Evolutionary conservation across 208 protist species (phyloP).

Genomic region (Leishmania lainsoni): DNA sequence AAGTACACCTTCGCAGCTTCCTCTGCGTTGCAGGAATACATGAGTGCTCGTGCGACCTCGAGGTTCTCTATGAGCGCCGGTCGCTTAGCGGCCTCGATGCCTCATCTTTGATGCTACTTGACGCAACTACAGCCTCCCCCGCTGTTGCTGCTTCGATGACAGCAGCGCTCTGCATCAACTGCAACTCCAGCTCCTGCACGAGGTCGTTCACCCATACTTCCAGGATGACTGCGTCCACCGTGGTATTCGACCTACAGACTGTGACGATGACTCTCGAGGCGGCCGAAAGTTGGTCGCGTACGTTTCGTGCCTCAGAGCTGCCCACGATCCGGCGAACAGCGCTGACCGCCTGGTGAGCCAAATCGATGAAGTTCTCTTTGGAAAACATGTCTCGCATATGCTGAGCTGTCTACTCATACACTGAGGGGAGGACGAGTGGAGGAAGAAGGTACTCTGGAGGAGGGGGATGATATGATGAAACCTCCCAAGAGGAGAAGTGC

Average conservation of each 20-base stretch:
- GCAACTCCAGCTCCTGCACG: conserved; percentile 25
- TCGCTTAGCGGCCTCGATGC: conserved; percentile 48
- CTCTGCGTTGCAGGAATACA: conserved; percentile 31
- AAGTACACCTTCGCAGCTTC: conserved; percentile 15
- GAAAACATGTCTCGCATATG: conserved; percentile 44
- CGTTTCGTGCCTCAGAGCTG: conserved; percentile 27
- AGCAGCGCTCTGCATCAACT: conserved; percentile 1
- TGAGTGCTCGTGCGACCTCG: conserved; percentile 41
- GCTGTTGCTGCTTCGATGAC: not conserved
- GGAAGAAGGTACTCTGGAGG: not conserved
- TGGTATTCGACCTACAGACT: conserved; percentile 41
- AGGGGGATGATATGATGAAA: too few species aligned
- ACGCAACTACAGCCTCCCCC: not conserved
- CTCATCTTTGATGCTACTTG: conserved; percentile 4
- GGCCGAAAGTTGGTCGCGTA: conserved; percentile 42
- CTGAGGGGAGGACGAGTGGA: not conserved
- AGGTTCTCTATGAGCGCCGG: conserved; percentile 51
- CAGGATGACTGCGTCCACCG: conserved; percentile 13
- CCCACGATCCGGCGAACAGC: conserved; percentile 62
- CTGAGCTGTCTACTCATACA: not conserved
- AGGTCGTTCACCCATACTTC: conserved; percentile 28
- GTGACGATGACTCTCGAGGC: conserved; percentile 56
- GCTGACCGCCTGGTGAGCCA: conserved; percentile 69
- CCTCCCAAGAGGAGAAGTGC: too few species aligned
- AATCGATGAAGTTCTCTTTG: conserved; percentile 53